These are phyloP conservation scores for Pseudogymnoascus sp. DNA, from an alignment of 2,329 filamentous ascomycete genomes.

Conservation along the genomic window DNA sequence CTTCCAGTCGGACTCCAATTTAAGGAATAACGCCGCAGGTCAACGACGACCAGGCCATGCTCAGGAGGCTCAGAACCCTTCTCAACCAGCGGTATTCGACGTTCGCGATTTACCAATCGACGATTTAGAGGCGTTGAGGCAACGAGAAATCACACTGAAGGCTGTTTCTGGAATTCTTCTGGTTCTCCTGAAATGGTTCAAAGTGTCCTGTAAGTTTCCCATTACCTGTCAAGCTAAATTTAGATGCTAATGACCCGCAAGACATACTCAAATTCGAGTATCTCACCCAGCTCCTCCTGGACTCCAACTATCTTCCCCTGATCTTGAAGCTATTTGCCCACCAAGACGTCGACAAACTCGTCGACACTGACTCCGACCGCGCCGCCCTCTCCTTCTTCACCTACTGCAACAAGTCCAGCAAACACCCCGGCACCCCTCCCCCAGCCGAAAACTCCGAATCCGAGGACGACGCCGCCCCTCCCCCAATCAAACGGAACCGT, in stretches of 20 bases:
- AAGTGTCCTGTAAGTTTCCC: slow-evolving; percentile 69
- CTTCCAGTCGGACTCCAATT: slow-evolving; percentile 24
- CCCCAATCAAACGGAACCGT: slow-evolving; percentile 63
- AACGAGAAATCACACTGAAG: slow-evolving; percentile 81
- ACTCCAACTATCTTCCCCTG: slow-evolving; percentile 90
- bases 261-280: slow-evolving; percentile 96
- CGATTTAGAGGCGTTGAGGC: slow-evolving; percentile 73
- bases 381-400: slow-evolving; percentile 84
- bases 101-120: slow-evolving; percentile 51
- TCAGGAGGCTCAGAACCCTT: slow-evolving; percentile 19
- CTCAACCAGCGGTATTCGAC: slow-evolving; percentile 15
- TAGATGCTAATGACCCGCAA: slow-evolving; percentile 29
- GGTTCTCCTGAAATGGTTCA: slow-evolving; percentile 91
- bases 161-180: slow-evolving; percentile 85
- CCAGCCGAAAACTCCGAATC: slow-evolving; percentile 17
- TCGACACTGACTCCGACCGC: slow-evolving; percentile 78
- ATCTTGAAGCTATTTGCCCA: slow-evolving; percentile 90
- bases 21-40: slow-evolving; percentile 21
- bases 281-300: slow-evolving; percentile 81
- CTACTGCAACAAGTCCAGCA: slow-evolving; percentile 71
- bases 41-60: slow-evolving; percentile 25
- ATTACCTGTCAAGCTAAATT: background rate
- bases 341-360: slow-evolving; percentile 84
- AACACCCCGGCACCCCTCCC: slow-evolving; percentile 27
- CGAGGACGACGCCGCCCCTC: slow-evolving; percentile 73